A percentile compares a stretch with the other conserved stretches of the same genome.
Evolutionary conservation across 2,329 filamentous ascomycete genomes (phyloP).

Genomic region (Akanthomyces muscarius): DNA sequence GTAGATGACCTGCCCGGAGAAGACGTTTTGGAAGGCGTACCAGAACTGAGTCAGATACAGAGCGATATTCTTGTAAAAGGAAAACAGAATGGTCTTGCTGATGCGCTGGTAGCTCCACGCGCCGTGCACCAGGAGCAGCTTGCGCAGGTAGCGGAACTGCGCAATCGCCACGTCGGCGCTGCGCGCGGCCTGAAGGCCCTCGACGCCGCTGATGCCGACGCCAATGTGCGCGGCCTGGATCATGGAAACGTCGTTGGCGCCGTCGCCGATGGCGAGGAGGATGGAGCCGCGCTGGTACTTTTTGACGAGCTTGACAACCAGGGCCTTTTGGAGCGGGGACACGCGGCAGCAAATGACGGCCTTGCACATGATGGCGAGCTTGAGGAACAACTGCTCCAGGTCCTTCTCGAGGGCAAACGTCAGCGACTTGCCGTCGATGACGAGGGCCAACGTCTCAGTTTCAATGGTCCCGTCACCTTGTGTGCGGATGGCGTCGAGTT

Average conservation of each 20-base stretch:
- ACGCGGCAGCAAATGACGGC: slow-evolving; percentile 99
- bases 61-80: slow-evolving; percentile 99
- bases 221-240: slow-evolving; percentile 98
- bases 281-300: slow-evolving; percentile 84
- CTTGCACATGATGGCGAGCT: slow-evolving; percentile 92
- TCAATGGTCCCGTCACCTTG: slow-evolving; percentile 75
- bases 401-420: slow-evolving; percentile 92
- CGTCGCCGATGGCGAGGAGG: slow-evolving; percentile 91
- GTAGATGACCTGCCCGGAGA: slow-evolving; percentile 96
- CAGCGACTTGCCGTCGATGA: slow-evolving; percentile 95
- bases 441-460: slow-evolving; percentile 79
- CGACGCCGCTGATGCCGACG: slow-evolving; percentile 93
- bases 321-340: slow-evolving; percentile 90
- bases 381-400: slow-evolving; percentile 87
- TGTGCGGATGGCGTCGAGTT: slow-evolving; percentile 81
- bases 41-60: slow-evolving; percentile 99
- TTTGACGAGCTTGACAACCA: slow-evolving; percentile 98
- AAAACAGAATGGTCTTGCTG: slow-evolving; percentile 95
- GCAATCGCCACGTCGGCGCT: slow-evolving; percentile 94
- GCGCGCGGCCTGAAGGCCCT: slow-evolving; percentile 93
- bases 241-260: slow-evolving; percentile 99
- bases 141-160: slow-evolving; percentile 92
- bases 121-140: slow-evolving; percentile 90
- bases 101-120: slow-evolving; percentile 97
- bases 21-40: slow-evolving; percentile 98